Base-by-base conservation (phyloP, 129 eudicot species). In the Pittosporum tobira region DNA sequence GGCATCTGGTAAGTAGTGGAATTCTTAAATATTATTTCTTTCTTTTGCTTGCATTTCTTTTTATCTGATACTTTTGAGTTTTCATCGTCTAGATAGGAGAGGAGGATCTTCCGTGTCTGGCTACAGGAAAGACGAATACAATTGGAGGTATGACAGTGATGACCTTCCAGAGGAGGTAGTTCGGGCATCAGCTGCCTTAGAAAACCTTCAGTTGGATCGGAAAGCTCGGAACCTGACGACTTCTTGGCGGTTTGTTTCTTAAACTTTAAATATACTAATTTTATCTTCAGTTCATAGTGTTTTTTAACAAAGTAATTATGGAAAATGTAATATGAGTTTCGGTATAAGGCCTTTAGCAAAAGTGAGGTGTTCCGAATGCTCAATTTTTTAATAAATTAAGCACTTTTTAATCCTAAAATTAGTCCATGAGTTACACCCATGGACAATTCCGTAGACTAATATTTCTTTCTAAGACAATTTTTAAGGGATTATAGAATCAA, bases 121-220 rank as follows among this genome's bases (percentile, higher is more conserved):
- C 57, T 82, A 85, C 66, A 77, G 84, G 74, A 90, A 76, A 69
- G 95, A 86, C 62, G 94, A 88, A 11, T 81, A 80, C 75, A 83
- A 71, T 64, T 83, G 94, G 95, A 80, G 94, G 76, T 85, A 90
- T 21, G 97, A 86, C 49, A 75, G 70, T 53, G 94, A 78, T 62
- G 95, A 80, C 50, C 42, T 66, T 31, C 59, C 95, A 57, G 94
- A 90, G 51, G 95, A 86, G 46, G 77, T 86, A 45, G 59, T 49
- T 55, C 81, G 76, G 52, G 85, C 98, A 45, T 91, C 98, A 31
- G 55, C 77, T 63, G 90, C 95, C 51, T 50, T 91, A 60, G 90
- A 91, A 72, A 91, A 83, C 71, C 82, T 91, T 73, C 94, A 91
- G 59, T 56, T 91, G 84, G 98, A 91, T 57, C 71, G 95, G 55